Evolutionary conservation across 2,329 filamentous ascomycete genomes (phyloP).

Genomic region (Penicillium sp.): DNA sequence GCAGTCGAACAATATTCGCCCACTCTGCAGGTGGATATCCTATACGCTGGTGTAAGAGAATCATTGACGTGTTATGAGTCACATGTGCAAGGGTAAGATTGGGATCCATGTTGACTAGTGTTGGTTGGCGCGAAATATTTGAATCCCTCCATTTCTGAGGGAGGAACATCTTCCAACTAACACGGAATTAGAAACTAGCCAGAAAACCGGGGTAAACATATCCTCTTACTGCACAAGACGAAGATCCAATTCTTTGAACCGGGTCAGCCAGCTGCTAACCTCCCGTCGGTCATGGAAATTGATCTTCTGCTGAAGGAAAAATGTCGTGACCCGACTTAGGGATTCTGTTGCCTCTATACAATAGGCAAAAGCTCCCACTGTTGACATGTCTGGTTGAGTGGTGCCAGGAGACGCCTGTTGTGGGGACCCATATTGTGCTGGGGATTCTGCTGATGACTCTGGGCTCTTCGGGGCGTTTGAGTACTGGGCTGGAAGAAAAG

Average conservation of each 20-base stretch:
- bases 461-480: not conserved
- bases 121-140: constrained; percentile 31
- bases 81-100: constrained; percentile 56
- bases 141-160: constrained; percentile 49
- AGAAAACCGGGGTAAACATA: not conserved
- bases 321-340: not conserved
- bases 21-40: constrained; percentile 7
- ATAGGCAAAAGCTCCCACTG: not conserved
- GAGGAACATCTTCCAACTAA: constrained; percentile 33
- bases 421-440: not conserved
- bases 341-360: constrained; percentile 3
- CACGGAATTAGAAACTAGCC: not conserved
- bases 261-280: not conserved
- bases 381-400: constrained; percentile 1
- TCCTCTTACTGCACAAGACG: not conserved
- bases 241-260: constrained; percentile 1
- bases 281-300: constrained; percentile 1
- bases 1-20: constrained; percentile 4
- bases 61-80: constrained; percentile 57
- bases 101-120: constrained; percentile 47
- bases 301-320: constrained; percentile 1
- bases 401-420: not conserved
- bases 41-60: constrained; percentile 46
- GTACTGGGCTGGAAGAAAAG: not conserved
- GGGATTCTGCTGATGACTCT: not conserved